Evolutionary conservation across 768 basidiomycete genomes (phyloP), one percentile per base, ranked within the genome.

Genomic region (Collybiopsis confluens): DNA sequence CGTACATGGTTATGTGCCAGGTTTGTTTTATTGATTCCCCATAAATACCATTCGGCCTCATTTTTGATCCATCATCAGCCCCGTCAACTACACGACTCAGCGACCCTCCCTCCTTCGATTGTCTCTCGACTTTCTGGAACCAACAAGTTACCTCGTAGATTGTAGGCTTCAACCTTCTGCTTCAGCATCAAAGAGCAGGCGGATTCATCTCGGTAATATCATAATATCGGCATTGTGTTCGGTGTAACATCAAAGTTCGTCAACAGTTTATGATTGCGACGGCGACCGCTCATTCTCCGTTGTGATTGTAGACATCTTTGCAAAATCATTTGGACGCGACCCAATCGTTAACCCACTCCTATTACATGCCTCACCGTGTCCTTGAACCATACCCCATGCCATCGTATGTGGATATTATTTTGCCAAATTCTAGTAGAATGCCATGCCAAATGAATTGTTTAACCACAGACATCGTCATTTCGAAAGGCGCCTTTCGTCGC

Each of bases 41-140:
- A 52, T 52, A 52, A 52, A 52, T 41, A 52, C 50, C 50, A 28
- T 52, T 27, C 40, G 50, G 38, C n/a, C 50, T 52, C 33, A 23
- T 30, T 35, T 50, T 52, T 52, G 50, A 52, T 52, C 33, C 47
- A 48, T 40, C 50, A 52, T 52, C 50, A 52, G 38, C 50, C 50
- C 50, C 50, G 50, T 42, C 50, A 52, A 43, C 35, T 23, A 52
- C 24, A 21, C 40, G 40, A 37, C 26, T 43, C 23, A 28, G 15
- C 38, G 18, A 26, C 50, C 2, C 35, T 37, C 13, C 35, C 30
- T 13, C 37, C 47, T 21, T 36, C 33, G 35, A 41, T 43, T 21
- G 23, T 33, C 30, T 13, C 30, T 33, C 30, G 30, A 5, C 38
- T 38, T 40, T 21, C 24, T 27, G 4, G 11, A 2, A 11, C 23